These are phyloP conservation scores for Helotiales sp. DNA, from an alignment of 2,329 filamentous ascomycete genomes.

Conservation along the genomic window DNA sequence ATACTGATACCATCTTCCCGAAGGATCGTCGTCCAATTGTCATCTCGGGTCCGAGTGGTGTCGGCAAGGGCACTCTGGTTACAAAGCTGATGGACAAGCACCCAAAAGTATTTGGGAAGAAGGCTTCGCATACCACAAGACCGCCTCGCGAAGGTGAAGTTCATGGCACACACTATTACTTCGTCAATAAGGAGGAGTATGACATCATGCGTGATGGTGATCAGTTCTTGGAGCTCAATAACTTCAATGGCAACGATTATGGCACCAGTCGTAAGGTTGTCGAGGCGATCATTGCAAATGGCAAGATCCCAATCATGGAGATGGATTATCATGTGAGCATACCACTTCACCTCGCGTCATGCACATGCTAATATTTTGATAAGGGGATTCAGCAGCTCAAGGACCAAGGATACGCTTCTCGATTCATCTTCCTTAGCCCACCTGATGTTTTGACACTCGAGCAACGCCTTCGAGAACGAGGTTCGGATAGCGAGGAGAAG, in stretches of 20 bases:
- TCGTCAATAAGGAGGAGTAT: constrained; percentile 56
- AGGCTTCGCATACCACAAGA: constrained; percentile 56
- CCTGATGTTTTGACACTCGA: constrained; percentile 41
- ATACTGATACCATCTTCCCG: constrained; percentile 41
- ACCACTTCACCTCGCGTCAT: not conserved
- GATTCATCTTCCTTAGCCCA: constrained; percentile 54
- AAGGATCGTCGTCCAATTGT: constrained; percentile 58
- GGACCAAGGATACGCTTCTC: constrained; percentile 55
- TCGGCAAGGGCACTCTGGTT: constrained; percentile 64
- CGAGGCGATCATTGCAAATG: constrained; percentile 50
- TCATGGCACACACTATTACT: constrained; percentile 53
- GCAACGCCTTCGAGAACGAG: constrained; percentile 42
- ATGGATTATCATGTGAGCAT: constrained; percentile 52
- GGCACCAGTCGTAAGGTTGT: constrained; percentile 57
- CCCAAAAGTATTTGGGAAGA: constrained; percentile 63
- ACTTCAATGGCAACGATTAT: constrained; percentile 50
- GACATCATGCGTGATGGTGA: constrained; percentile 60
- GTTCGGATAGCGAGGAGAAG: constrained; percentile 46
- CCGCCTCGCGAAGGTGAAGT: constrained; percentile 49
- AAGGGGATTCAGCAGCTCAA: constrained; percentile 58
- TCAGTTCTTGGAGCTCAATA: constrained; percentile 57
- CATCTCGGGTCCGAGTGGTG: constrained; percentile 63
- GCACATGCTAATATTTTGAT: not conserved
- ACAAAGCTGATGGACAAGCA: constrained; percentile 63
- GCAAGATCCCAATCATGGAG: constrained; percentile 60